A percentile compares a stretch with the other conserved stretches of the same genome.
These are phyloP conservation scores for Cenchrus fungigraminus DNA, from an alignment of 176 grass and related monocot genomes.

Conservation along the genomic window DNA sequence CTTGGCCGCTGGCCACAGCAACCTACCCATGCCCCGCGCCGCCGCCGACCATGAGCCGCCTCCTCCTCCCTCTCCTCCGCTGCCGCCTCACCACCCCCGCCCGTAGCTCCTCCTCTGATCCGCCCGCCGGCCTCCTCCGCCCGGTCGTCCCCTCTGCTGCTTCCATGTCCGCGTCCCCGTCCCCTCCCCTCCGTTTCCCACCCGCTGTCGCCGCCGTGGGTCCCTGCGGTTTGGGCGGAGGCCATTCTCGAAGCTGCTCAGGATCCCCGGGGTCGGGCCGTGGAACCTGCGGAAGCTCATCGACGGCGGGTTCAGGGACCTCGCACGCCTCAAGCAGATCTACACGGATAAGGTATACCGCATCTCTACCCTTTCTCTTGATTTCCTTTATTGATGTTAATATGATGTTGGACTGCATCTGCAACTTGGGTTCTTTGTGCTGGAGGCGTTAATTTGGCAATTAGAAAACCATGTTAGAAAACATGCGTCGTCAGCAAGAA, in stretches of 20 bases:
- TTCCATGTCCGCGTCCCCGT: too few relatives aligned
- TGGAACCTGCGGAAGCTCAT: slow-evolving; percentile 68
- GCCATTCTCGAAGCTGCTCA: slow-evolving; percentile 45
- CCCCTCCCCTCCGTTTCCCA: neutral
- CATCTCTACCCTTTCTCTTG: neutral
- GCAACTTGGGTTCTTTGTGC: too few relatives aligned
- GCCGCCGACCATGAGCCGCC: slow-evolving; percentile 32
- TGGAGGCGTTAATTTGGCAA: too few relatives aligned
- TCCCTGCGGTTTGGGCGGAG: neutral
- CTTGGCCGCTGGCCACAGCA: too few relatives aligned
- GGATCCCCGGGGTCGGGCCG: slow-evolving; percentile 59
- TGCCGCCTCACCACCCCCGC: neutral
- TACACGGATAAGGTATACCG: slow-evolving; percentile 61
- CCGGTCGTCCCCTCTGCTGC: slow-evolving; percentile 8
- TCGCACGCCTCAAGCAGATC: slow-evolving; percentile 64
- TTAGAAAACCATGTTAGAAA: too few relatives aligned
- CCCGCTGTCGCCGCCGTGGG: neutral
- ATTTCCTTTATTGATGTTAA: too few relatives aligned
- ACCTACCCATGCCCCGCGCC: neutral
- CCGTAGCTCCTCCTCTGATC: neutral
- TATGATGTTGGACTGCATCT: too few relatives aligned
- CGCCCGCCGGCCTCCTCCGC: neutral
- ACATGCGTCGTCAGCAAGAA: too few relatives aligned
- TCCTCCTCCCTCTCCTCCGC: neutral
- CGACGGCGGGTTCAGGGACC: slow-evolving; percentile 56